Conservation (phyloP, 2,329 filamentous ascomycete species). For the Pestalotiopsis sp. region DNA sequence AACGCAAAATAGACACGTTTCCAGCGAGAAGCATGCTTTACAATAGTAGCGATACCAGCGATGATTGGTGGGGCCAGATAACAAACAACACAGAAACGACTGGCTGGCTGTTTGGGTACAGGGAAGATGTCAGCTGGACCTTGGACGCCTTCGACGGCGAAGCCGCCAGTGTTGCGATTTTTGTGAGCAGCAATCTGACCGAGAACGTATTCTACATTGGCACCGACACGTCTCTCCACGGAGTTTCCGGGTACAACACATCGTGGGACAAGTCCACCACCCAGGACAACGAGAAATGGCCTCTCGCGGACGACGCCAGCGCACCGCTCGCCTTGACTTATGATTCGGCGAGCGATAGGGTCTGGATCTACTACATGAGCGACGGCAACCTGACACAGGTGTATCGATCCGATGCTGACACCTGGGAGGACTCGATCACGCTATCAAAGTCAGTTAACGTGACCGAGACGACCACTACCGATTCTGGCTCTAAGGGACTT, state of each 20-base stretch:
- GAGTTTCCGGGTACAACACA: slow-evolving; percentile 17
- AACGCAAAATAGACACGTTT: not conserved
- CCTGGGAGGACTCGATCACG: slow-evolving; percentile 29
- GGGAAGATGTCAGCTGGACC: not conserved
- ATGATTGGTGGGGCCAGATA: not conserved
- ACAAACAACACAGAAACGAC: slow-evolving; percentile 26
- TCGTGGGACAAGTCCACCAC: slow-evolving; percentile 24
- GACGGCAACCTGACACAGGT: slow-evolving; percentile 31
- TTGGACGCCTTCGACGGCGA: slow-evolving; percentile 24
- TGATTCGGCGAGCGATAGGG: slow-evolving; percentile 23
- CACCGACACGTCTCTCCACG: slow-evolving; percentile 33
- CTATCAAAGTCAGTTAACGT: slow-evolving; percentile 19
- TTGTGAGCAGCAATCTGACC: slow-evolving; percentile 22
- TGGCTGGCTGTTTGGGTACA: slow-evolving; percentile 21
- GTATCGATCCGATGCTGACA: slow-evolving; percentile 20
- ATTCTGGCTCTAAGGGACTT: slow-evolving; percentile 8
- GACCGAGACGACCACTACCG: not conserved
- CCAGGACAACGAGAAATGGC: slow-evolving; percentile 30
- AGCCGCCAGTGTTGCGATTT: slow-evolving; percentile 22
- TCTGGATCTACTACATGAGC: slow-evolving; percentile 37
- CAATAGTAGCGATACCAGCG: not conserved
- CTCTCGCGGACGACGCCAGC: slow-evolving; percentile 32
- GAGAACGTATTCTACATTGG: slow-evolving; percentile 36
- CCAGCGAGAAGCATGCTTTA: not conserved
- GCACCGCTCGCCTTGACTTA: slow-evolving; percentile 30